These are phyloP conservation scores for Aspergillus latus DNA, from an alignment of 2,329 filamentous ascomycete species.

Conservation along the genomic window DNA sequence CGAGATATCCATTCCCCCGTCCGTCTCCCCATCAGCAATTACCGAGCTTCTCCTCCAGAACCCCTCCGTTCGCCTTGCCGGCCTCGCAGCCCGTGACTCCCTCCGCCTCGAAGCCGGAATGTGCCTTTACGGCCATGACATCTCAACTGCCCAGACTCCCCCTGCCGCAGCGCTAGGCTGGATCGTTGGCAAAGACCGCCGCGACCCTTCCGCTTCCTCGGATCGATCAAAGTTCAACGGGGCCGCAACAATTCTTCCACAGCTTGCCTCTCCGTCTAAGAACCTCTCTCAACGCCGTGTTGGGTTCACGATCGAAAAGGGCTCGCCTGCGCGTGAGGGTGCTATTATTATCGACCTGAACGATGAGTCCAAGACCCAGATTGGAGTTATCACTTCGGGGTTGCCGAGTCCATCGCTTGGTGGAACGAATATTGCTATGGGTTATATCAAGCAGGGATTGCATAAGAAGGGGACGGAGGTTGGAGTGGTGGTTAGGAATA, in stretches of 20 bases:
- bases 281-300: constrained; percentile 71
- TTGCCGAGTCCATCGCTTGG: constrained; percentile 82
- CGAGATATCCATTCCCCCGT: constrained; percentile 80
- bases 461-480: constrained; percentile 85
- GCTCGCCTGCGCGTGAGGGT: constrained; percentile 86
- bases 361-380: constrained; percentile 58
- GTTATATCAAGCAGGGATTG: constrained; percentile 75
- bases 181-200: constrained; percentile 80
- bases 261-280: constrained; percentile 60
- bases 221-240: constrained; percentile 70
- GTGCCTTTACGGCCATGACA: constrained; percentile 99
- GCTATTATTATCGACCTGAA: constrained; percentile 67
- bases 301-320: constrained; percentile 74
- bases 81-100: constrained; percentile 86
- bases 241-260: constrained; percentile 70
- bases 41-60: constrained; percentile 68
- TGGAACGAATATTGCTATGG: constrained; percentile 91
- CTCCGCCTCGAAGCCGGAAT: constrained; percentile 94
- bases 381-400: constrained; percentile 84
- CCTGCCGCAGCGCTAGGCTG: constrained; percentile 68
- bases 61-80: constrained; percentile 73
- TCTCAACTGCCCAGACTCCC: constrained; percentile 74
- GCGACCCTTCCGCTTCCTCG: constrained; percentile 54
- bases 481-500: constrained; percentile 73
- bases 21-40: constrained; percentile 56